Conservation (phyloP, 441 rosid genomes). For the Populus hybrid region DNA sequence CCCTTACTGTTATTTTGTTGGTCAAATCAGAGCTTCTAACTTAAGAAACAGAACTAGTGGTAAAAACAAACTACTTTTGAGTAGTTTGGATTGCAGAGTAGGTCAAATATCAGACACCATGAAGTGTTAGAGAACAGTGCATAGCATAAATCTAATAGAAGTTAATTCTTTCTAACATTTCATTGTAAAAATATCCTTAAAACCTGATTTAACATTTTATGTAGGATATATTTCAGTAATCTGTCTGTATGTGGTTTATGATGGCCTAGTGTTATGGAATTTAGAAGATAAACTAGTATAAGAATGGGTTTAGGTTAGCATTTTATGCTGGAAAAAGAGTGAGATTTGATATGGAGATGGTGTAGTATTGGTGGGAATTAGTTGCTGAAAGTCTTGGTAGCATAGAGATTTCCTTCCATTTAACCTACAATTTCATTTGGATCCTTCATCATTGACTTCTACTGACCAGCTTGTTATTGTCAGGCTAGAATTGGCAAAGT, state of each 20-base stretch:
- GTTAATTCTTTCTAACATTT: neutral
- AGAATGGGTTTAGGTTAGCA: neutral
- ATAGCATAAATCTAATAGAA: neutral
- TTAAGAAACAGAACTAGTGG: neutral
- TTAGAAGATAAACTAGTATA: neutral
- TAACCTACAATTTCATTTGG: neutral
- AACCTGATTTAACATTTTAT: neutral
- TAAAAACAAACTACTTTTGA: neutral
- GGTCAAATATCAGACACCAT: neutral
- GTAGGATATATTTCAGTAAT: neutral
- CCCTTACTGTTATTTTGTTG: neutral
- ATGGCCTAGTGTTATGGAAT: neutral
- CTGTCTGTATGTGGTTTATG: neutral
- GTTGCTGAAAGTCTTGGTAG: neutral
- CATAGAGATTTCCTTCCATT: neutral
- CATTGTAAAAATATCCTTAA: neutral
- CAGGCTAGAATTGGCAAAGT: slow-evolving; percentile 91
- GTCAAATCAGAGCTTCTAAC: neutral
- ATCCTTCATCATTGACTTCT: neutral
- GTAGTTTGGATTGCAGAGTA: neutral
- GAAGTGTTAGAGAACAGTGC: neutral
- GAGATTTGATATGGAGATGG: neutral
- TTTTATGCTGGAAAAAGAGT: neutral
- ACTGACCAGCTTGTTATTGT: slow-evolving; percentile 15
- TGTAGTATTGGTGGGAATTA: neutral